Conservation (phyloP, 495 filamentous ascomycete genomes). For the Gamarada debralockiae region DNA sequence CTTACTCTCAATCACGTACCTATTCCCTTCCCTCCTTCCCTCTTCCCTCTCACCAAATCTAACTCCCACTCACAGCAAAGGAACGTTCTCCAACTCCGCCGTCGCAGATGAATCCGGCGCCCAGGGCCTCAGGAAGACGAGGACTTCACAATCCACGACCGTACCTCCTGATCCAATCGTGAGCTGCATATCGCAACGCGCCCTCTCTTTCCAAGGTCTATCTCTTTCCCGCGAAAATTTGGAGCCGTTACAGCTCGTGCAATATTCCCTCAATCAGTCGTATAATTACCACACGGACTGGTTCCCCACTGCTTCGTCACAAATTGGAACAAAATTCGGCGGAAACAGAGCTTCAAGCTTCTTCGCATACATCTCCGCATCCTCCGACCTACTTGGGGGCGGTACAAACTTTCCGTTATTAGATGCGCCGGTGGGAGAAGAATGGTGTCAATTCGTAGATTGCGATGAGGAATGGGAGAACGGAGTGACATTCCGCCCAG, state of each 20-base stretch:
- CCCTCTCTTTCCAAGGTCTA: conserved; percentile 66
- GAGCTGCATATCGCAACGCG: conserved; percentile 65
- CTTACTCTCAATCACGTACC: conserved; percentile 39
- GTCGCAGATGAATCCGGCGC: conserved; percentile 9
- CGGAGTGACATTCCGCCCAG: conserved; percentile 63
- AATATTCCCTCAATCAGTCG: conserved; percentile 42
- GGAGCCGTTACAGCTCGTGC: conserved; percentile 52
- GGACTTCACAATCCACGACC: conserved; percentile 42
- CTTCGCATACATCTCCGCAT: conserved; percentile 51
- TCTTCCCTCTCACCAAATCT: background rate
- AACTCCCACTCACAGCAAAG: conserved; percentile 27
- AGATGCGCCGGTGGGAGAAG: conserved; percentile 48
- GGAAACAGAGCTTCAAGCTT: conserved; percentile 49
- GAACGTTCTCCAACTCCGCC: conserved; percentile 22
- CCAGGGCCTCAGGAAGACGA: conserved; percentile 17
- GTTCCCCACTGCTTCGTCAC: conserved; percentile 29
- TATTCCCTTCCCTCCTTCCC: background rate
- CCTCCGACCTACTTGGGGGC: conserved; percentile 43
- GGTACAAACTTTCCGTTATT: conserved; percentile 57
- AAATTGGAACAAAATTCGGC: conserved; percentile 33
- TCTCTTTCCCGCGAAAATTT: conserved; percentile 35
- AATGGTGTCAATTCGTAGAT: conserved; percentile 22
- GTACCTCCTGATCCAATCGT: conserved; percentile 52
- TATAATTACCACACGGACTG: conserved; percentile 56
- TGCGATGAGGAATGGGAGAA: conserved; percentile 32